Evolutionary conservation across 2,329 filamentous ascomycete species (phyloP).

Genomic region (Microsporum ferrugineum): DNA sequence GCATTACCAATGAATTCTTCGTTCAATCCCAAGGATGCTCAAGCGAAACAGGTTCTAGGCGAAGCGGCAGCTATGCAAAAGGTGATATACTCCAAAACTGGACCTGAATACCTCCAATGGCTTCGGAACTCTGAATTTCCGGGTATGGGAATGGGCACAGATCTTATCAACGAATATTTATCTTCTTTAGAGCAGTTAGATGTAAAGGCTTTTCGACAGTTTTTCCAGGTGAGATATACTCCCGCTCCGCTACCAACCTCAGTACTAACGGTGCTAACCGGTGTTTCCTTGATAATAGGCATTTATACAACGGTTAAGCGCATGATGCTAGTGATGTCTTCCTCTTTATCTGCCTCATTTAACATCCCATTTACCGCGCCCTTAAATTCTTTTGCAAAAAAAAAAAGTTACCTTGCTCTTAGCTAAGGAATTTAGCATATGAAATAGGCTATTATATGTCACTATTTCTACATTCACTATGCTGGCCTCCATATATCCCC

Average conservation of each 20-base stretch:
- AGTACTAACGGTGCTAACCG: slow-evolving; percentile 3
- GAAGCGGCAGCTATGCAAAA: slow-evolving; percentile 84
- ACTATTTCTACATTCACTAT: not conserved
- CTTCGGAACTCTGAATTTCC: slow-evolving; percentile 36
- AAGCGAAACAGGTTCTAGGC: slow-evolving; percentile 73
- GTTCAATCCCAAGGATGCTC: slow-evolving; percentile 78
- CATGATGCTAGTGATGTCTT: slow-evolving; percentile 22
- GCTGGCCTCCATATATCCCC: not conserved
- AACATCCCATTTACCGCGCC: not conserved
- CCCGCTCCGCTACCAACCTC: not conserved
- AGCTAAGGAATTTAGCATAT: not conserved
- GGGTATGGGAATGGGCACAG: slow-evolving; percentile 37
- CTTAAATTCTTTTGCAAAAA: not conserved
- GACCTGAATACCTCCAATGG: slow-evolving; percentile 58
- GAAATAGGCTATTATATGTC: not conserved
- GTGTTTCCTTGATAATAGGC: slow-evolving; percentile 18
- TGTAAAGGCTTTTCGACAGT: slow-evolving; percentile 37
- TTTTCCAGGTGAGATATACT: slow-evolving; percentile 33
- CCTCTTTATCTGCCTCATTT: not conserved
- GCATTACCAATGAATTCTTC: slow-evolving; percentile 65
- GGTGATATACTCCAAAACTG: slow-evolving; percentile 81
- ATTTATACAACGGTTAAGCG: slow-evolving; percentile 37
- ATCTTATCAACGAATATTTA: slow-evolving; percentile 38
- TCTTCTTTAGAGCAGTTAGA: slow-evolving; percentile 35
- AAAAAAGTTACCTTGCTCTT: slow-evolving; percentile 1